Evolutionary conservation across 2,329 filamentous ascomycete species (phyloP).

Genomic region (Paecilomyces variotii): DNA sequence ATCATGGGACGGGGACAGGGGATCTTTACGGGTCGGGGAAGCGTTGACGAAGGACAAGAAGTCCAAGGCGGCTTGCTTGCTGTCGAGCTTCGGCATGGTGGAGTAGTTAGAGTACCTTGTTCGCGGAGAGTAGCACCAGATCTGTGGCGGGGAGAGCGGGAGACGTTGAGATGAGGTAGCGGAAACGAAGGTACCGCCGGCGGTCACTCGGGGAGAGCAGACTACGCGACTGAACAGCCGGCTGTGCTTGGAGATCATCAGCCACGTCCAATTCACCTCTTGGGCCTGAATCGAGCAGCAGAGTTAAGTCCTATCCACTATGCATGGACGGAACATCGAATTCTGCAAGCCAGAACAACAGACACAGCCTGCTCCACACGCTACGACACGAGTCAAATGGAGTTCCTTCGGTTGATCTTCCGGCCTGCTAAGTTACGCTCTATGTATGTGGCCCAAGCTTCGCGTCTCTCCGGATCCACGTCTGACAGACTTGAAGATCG

Average conservation of each 20-base stretch:
- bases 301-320: background rate
- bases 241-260: background rate
- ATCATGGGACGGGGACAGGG: constrained; percentile 5
- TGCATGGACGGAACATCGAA: background rate
- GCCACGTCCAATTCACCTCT: background rate
- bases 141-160: background rate
- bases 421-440: background rate
- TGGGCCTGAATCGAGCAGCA: background rate
- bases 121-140: background rate
- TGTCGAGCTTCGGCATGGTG: constrained; percentile 19
- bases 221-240: background rate
- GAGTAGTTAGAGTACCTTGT: constrained; percentile 7
- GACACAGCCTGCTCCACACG: background rate
- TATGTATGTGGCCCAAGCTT: background rate
- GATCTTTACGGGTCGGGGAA: constrained; percentile 74
- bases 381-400: background rate
- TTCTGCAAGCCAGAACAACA: background rate
- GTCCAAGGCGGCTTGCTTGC: constrained; percentile 56
- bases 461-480: background rate
- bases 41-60: constrained; percentile 91
- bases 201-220: background rate
- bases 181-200: background rate
- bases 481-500: background rate
- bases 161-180: background rate
- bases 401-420: background rate